Evolutionary conservation across 2,329 filamentous ascomycete species (phyloP).

Genomic region (Beauveria brongniartii): DNA sequence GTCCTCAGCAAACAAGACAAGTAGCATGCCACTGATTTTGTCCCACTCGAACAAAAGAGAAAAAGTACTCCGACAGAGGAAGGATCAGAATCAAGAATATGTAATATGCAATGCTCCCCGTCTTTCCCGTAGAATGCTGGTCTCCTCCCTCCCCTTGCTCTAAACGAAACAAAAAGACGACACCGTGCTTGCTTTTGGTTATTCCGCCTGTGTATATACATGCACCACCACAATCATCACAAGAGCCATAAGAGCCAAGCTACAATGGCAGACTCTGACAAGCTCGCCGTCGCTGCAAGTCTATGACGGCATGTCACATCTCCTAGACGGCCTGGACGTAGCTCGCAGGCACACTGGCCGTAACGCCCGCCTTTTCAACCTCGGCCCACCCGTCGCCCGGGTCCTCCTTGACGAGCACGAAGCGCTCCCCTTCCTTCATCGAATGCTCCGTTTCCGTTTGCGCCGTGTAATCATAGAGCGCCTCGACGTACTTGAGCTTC

Average conservation of each 20-base stretch:
- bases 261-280: constrained; percentile 1
- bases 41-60: background rate
- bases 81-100: background rate
- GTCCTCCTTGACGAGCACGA: constrained; percentile 83
- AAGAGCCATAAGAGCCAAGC: background rate
- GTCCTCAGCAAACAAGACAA: too few relatives aligned
- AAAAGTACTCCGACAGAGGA: background rate
- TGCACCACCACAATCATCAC: background rate
- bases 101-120: constrained; percentile 1
- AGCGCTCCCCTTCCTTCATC: constrained; percentile 85
- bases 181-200: background rate
- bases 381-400: constrained; percentile 93
- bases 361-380: constrained; percentile 82
- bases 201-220: background rate
- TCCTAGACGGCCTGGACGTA: constrained; percentile 71
- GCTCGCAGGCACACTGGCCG: constrained; percentile 85
- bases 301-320: background rate
- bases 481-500: constrained; percentile 89
- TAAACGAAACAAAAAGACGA: background rate
- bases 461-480: constrained; percentile 84
- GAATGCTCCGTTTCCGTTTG: constrained; percentile 80
- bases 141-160: background rate
- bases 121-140: background rate
- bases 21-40: background rate
- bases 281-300: background rate